These are phyloP conservation scores for Podospora anserina DNA, from an alignment of 495 filamentous ascomycete genomes.

Conservation along the genomic window DNA sequence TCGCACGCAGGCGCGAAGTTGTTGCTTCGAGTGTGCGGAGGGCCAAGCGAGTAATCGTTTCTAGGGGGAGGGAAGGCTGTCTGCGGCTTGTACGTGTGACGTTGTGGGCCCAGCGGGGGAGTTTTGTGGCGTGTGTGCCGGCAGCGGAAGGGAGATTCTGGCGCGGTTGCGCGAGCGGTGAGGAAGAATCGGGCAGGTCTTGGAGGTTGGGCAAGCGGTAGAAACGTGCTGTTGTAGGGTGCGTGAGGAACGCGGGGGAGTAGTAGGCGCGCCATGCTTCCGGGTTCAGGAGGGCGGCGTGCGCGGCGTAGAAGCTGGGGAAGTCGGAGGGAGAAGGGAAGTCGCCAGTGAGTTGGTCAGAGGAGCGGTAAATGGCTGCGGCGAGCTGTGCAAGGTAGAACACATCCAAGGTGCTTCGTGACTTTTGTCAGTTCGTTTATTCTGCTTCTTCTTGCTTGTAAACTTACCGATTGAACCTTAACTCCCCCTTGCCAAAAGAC, in stretches of 20 bases:
- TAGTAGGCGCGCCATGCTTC: slow-evolving; percentile 10
- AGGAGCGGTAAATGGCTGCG: slow-evolving; percentile 13
- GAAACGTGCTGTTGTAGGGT: slow-evolving; percentile 6
- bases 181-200: slow-evolving; percentile 10
- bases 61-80: not conserved
- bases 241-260: slow-evolving; percentile 2
- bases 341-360: slow-evolving; percentile 8
- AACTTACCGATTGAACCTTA: slow-evolving; percentile 3
- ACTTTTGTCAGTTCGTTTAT: not conserved
- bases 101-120: not conserved
- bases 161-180: slow-evolving; percentile 3
- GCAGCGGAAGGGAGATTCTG: not conserved
- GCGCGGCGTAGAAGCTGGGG: slow-evolving; percentile 4
- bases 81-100: not conserved
- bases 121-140: not conserved
- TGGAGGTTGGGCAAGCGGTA: slow-evolving; percentile 11
- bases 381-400: slow-evolving; percentile 11
- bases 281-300: slow-evolving; percentile 10
- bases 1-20: not conserved
- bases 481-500: slow-evolving; percentile 7
- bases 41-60: not conserved
- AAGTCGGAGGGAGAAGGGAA: slow-evolving; percentile 11
- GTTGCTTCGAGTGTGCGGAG: not conserved
- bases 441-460: not conserved
- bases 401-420: slow-evolving; percentile 6